Conservation (phyloP, 345 rosid species). For the Lepidium didymum region DNA sequence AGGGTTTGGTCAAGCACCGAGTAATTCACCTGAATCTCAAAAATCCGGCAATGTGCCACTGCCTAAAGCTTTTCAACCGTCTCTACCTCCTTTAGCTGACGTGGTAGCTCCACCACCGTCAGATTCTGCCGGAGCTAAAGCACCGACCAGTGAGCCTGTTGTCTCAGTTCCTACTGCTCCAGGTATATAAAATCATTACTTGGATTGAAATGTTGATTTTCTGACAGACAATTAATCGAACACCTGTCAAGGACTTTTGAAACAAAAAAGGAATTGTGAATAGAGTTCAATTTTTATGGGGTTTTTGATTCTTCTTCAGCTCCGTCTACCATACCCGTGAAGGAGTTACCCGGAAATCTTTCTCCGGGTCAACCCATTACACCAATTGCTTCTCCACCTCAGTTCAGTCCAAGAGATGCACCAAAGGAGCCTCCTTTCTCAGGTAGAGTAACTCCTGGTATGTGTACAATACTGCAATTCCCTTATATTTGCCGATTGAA, state of each 20-base stretch:
- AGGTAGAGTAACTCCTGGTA: constrained; percentile 17
- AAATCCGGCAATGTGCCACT: constrained; percentile 30
- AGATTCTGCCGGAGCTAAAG: background rate
- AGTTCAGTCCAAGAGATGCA: constrained; percentile 14
- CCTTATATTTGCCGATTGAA: background rate
- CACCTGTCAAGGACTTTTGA: background rate
- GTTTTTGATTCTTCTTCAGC: background rate
- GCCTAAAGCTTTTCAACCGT: constrained; percentile 26
- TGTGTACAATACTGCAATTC: background rate
- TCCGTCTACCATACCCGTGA: constrained; percentile 16
- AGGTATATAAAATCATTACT: constrained; percentile 20
- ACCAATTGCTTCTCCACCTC: constrained; percentile 21
- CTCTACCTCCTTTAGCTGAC: constrained; percentile 29
- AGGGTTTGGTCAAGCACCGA: constrained; percentile 42
- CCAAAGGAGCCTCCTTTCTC: constrained; percentile 24
- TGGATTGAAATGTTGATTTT: background rate
- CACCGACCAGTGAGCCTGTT: constrained; percentile 34
- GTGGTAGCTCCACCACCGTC: constrained; percentile 38
- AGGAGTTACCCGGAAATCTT: constrained; percentile 5
- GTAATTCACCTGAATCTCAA: constrained; percentile 27
- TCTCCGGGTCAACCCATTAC: constrained; percentile 22
- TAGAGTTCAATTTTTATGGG: background rate
- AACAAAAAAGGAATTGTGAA: background rate
- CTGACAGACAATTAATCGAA: constrained; percentile 13
- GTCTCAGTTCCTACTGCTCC: constrained; percentile 35